These are phyloP conservation scores for Diutina siamensis DNA, from an alignment of 1,139 yeast genomes.

Conservation along the genomic window DNA sequence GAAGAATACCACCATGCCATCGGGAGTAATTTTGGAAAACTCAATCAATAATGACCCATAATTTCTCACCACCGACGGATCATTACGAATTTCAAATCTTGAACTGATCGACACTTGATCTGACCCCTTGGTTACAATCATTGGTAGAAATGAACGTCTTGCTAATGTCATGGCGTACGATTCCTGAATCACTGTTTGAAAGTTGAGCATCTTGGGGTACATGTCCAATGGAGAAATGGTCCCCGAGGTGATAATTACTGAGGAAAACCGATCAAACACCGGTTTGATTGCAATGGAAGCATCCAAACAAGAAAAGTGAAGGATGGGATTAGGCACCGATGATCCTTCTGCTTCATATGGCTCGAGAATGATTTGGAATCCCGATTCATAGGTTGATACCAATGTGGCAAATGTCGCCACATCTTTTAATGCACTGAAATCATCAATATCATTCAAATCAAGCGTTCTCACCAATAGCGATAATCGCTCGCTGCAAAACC, in stretches of 20 bases:
- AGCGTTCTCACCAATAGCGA: conserved; percentile 81
- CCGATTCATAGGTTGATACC: conserved; percentile 88
- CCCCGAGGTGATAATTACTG: conserved; percentile 93
- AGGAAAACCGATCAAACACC: conserved; percentile 85
- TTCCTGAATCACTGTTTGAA: conserved; percentile 88
- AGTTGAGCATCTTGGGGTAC: conserved; percentile 96
- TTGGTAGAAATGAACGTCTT: conserved; percentile 82
- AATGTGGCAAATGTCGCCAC: conserved; percentile 95
- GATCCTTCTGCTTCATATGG: conserved; percentile 97
- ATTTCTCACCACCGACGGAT: conserved; percentile 94
- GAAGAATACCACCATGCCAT: conserved; percentile 95
- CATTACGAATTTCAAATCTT: conserved; percentile 91
- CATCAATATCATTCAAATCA: conserved; percentile 82
- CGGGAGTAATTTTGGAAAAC: conserved; percentile 92
- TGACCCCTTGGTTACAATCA: conserved; percentile 93
- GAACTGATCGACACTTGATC: conserved; percentile 97
- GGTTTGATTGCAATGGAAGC: conserved; percentile 98
- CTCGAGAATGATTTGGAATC: conserved; percentile 82
- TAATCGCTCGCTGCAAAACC: conserved; percentile 86
- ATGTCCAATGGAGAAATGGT: conserved; percentile 96
- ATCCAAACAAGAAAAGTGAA: conserved; percentile 88
- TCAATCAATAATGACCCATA: conserved; percentile 89
- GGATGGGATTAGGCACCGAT: conserved; percentile 95
- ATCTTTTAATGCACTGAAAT: conserved; percentile 84
- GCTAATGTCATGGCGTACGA: conserved; percentile 95